Evolutionary conservation across 306 rosid genomes (phyloP).

Genomic region (Vachellia pachyceras): DNA sequence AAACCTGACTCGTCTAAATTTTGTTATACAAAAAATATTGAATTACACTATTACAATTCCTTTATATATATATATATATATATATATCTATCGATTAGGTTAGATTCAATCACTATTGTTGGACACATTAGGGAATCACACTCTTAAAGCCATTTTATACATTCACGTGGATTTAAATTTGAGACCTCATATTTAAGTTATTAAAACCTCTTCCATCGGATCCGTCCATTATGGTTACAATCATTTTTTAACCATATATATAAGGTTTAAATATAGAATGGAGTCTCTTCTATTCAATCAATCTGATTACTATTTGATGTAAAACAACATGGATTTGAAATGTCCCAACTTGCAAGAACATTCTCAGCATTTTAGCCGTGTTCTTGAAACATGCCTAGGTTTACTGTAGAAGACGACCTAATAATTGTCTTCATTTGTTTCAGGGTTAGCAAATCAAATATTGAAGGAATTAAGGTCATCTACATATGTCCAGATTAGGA

Average conservation of each 20-base stretch:
- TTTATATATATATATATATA: no score
- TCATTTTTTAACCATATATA: no score
- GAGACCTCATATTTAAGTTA: no score
- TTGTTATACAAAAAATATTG: no score
- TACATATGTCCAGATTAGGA: background rate
- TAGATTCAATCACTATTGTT: no score
- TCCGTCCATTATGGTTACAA: no score
- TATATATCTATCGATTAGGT: no score
- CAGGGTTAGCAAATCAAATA: background rate
- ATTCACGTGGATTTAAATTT: no score
- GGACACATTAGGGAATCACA: background rate
- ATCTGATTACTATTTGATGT: background rate
- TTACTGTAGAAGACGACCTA: background rate
- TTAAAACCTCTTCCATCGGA: no score
- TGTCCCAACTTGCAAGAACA: constrained; percentile 1
- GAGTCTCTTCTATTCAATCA: background rate
- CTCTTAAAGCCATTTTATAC: no score
- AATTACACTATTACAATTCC: no score
- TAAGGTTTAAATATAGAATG: background rate
- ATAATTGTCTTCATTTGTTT: background rate
- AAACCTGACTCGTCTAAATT: no score
- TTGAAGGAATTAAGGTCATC: background rate
- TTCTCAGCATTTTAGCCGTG: background rate
- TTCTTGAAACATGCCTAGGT: constrained; percentile 1
- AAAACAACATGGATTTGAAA: background rate